These are phyloP conservation scores for Maudiozyma humilis DNA, from an alignment of 1,139 yeast species.

Conservation along the genomic window DNA sequence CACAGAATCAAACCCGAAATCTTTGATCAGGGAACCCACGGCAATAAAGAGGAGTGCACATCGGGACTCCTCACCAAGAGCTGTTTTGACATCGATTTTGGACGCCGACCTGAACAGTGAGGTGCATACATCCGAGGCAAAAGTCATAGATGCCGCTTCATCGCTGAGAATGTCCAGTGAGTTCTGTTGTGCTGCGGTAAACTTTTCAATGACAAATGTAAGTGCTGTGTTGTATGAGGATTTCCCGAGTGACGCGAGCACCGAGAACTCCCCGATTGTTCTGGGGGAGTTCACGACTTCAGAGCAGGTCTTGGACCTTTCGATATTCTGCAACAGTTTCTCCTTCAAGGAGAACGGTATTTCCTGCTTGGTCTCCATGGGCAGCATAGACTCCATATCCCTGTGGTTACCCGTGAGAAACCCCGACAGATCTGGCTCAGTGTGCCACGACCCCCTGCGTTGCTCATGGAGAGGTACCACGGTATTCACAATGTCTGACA, in stretches of 20 bases:
- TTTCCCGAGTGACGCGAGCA: conserved; percentile 50
- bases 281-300: neutral
- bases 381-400: conserved; percentile 1
- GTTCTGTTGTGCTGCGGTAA: conserved; percentile 15
- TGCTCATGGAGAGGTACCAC: conserved; percentile 33
- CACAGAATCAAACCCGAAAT: conserved; percentile 68
- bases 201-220: conserved; percentile 52
- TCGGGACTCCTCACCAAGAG: conserved; percentile 9
- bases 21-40: conserved; percentile 64
- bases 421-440: conserved; percentile 5
- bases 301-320: conserved; percentile 54
- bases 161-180: neutral
- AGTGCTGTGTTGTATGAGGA: conserved; percentile 47
- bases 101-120: conserved; percentile 2
- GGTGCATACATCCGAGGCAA: conserved; percentile 1
- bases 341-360: conserved; percentile 29
- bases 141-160: conserved; percentile 33
- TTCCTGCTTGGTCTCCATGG: neutral
- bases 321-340: conserved; percentile 40
- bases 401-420: conserved; percentile 4
- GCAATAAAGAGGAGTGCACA: conserved; percentile 40
- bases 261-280: conserved; percentile 13
- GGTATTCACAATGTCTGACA: conserved; percentile 23
- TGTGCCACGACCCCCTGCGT: conserved; percentile 35
- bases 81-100: neutral